phyloP scores from a whole-genome alignment of 139 green algal genomes.

The Volvox africanus region DNA sequence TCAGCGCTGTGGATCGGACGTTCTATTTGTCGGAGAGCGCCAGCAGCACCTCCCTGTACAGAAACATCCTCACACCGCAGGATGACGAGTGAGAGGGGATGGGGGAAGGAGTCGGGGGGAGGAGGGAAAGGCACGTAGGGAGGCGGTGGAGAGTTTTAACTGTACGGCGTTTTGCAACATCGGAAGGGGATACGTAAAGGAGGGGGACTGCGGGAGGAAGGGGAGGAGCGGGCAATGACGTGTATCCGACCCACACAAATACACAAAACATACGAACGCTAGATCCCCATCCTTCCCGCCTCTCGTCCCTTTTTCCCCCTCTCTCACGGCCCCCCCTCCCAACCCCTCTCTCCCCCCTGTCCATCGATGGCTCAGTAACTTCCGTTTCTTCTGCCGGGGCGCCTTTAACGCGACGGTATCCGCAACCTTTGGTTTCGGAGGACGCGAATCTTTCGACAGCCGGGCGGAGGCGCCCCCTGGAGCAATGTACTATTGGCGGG shows the following conservation, averaged over 20 bases:
- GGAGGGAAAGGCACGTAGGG: neutral
- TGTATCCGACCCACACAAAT: no score
- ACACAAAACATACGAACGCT: no score
- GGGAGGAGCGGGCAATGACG: no score
- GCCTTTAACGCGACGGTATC: neutral
- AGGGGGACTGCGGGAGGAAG: no score
- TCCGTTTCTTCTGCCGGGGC: constrained; percentile 4
- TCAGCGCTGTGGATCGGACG: neutral
- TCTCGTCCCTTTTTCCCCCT: neutral
- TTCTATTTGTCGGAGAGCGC: neutral
- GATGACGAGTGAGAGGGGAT: constrained; percentile 4
- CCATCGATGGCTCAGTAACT: neutral
- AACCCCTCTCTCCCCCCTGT: neutral
- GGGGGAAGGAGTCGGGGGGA: neutral
- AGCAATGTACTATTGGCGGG: constrained; percentile 77
- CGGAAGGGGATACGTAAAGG: no score
- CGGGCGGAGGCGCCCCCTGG: constrained; percentile 47
- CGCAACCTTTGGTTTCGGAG: constrained; percentile 67
- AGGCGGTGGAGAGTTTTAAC: no score
- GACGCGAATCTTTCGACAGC: constrained; percentile 35
- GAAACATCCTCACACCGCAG: constrained; percentile 20
- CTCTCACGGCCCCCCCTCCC: neutral
- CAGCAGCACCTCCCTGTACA: neutral
- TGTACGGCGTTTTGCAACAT: no score
- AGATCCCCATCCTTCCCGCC: no score